These are phyloP conservation scores for Delitschia confertaspora DNA, from an alignment of 495 filamentous ascomycete genomes.

Conservation along the genomic window DNA sequence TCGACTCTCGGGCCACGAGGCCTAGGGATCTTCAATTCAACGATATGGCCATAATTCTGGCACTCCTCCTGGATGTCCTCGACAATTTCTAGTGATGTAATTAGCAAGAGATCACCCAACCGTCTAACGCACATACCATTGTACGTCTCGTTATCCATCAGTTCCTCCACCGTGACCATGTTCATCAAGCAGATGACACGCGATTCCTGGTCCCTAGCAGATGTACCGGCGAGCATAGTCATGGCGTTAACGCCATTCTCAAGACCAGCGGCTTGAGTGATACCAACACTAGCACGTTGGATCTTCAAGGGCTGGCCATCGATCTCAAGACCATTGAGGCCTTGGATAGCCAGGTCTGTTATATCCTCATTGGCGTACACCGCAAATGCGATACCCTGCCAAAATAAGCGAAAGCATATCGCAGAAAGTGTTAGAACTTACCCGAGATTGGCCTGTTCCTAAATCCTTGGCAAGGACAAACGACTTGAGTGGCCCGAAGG, in stretches of 20 bases:
- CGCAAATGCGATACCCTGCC: conserved; percentile 89
- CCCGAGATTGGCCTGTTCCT: conserved; percentile 76
- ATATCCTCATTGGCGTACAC: conserved; percentile 74
- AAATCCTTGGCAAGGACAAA: conserved; percentile 86
- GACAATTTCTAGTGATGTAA: conserved; percentile 62
- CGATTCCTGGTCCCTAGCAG: conserved; percentile 58
- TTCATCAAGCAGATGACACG: conserved; percentile 88
- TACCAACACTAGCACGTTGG: conserved; percentile 79
- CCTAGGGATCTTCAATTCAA: conserved; percentile 84
- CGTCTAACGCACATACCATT: conserved; percentile 52
- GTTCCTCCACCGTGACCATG: conserved; percentile 94
- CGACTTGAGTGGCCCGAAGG: conserved; percentile 88
- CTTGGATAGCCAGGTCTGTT: conserved; percentile 81
- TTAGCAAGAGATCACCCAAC: conserved; percentile 19
- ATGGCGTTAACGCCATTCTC: conserved; percentile 98
- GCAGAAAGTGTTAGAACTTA: conserved; percentile 41
- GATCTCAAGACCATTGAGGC: conserved; percentile 84
- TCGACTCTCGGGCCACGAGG: conserved; percentile 72
- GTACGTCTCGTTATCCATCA: conserved; percentile 89
- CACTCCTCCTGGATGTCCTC: conserved; percentile 91
- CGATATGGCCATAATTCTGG: conserved; percentile 72
- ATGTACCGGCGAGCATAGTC: conserved; percentile 96
- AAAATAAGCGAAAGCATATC: conserved; percentile 14
- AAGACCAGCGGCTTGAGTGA: conserved; percentile 76
- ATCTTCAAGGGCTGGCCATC: conserved; percentile 81